Percentiles rank a stretch among this genome's conserved stretches.
phyloP scores from a whole-genome alignment of 805 yeast genomes.

The Metschnikowia baotianmanensis region DNA sequence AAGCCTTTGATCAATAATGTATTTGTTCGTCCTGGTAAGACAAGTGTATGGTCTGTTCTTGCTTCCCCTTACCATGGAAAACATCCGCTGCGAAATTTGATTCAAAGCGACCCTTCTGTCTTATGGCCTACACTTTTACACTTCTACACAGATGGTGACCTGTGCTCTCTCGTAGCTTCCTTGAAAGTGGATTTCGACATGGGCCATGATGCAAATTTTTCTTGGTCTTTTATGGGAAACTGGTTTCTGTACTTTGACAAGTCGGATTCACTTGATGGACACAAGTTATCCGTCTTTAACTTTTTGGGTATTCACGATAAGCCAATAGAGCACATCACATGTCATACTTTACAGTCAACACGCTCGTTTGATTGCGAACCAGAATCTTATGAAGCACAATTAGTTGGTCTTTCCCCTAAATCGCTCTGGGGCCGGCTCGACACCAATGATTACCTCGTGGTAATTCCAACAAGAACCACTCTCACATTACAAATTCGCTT shows the following conservation, averaged over 20 bases:
- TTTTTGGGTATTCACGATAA: conserved; percentile 24
- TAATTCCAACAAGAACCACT: conserved; percentile 1
- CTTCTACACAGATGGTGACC: conserved; percentile 34
- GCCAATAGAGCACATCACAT: neutral
- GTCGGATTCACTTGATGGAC: conserved; percentile 26
- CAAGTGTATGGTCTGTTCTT: conserved; percentile 33
- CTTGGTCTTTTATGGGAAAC: conserved; percentile 35
- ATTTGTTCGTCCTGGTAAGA: conserved; percentile 19
- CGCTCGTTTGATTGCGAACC: neutral
- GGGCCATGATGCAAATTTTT: conserved; percentile 14
- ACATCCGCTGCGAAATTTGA: conserved; percentile 8
- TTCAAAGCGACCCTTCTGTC: conserved; percentile 7
- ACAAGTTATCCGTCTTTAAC: conserved; percentile 26
- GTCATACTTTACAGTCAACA: conserved; percentile 11
- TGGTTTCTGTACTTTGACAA: conserved; percentile 33
- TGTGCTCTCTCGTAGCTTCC: conserved; percentile 24
- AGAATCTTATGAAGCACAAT: neutral
- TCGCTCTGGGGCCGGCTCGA: conserved; percentile 6
- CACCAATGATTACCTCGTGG: conserved; percentile 6
- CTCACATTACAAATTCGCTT: conserved; percentile 1
- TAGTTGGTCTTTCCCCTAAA: conserved; percentile 1
- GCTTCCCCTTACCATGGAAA: conserved; percentile 23
- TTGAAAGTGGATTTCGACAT: conserved; percentile 22
- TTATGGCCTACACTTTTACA: conserved; percentile 19
- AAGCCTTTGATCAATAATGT: conserved; percentile 28